Base-by-base conservation (phyloP, 2,329 filamentous ascomycete genomes). In the Stachybotrys chartarum region DNA sequence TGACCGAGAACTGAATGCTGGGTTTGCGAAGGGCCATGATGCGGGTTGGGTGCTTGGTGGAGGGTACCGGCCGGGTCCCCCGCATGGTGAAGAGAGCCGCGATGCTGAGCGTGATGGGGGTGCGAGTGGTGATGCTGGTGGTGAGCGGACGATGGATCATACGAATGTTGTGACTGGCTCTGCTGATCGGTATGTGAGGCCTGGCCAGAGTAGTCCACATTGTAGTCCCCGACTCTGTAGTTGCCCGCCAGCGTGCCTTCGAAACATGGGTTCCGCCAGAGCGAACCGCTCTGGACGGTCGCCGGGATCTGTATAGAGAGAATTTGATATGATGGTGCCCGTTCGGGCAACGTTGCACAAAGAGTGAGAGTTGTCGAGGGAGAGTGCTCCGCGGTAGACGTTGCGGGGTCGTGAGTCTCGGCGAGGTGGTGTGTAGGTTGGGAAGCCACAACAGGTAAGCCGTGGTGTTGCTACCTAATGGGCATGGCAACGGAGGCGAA, bases 261-360 rank as follows among this genome's bases (percentile, higher is more conserved):
- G 75, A 82, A 81, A 74, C 84, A 87, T 87, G 81, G 83, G 83
- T 83, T 80, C 83, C 83, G 84, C 85, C 85, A 88, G 85, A 88
- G 84, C 85, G 80, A 81, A 75, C 77, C 84, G 84, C 85, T 82
- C 85, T 85, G 83, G 83, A 85, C 84, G 84, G 81, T 79, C 80
- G 80, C 82, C 78, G 81, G 78, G 73, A 72, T 79, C 76, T 81
- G 81, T 68, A 82, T 77, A 69, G 80, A 79, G 73, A 82, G 75
- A 78, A 81, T 82, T 77, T 76, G 77, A 70, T 73, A 68, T 67
- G 70, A 69, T 65, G 72, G 73, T 73, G 78, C 79, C 80, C 78
- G 78, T 72, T 68, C 71, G 77, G 80, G 78, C 78, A 78, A 72
- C 70, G 68, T 70, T 69, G 70, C 68, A 56, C 60, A 64, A 62